Evolutionary conservation across 805 yeast species (phyloP), one percentile per base, ranked within the genome.

Genomic region (Saturnispora dispora): DNA sequence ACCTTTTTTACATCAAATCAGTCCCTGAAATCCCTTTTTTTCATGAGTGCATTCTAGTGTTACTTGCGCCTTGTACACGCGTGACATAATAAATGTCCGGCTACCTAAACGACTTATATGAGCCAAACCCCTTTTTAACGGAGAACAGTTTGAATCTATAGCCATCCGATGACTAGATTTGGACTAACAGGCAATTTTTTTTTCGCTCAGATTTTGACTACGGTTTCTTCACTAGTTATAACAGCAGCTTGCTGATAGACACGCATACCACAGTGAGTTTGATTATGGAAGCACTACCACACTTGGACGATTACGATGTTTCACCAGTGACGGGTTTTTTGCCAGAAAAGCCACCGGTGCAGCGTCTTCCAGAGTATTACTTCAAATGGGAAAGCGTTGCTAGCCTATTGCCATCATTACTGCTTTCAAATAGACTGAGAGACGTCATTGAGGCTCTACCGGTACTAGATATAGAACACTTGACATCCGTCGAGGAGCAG

Each of bases 351-450:
- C 65, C 76, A 25, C 96, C 97, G 0, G 68, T 85, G 11, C 70
- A 68, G 22, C 63, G 70, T 37, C 73, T 90, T 36, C 80, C 88
- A 1, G 76, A 77, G 45, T 69, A 67, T 3, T 87, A 84, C 62
- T 67, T 71, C 45, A 83, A 85, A 4, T 90, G 98, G 98, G 97
- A 90, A 62, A 60, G 63, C 15, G 61, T 87, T 20, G 89, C 75
- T 6, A 67, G 66, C 17, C 79, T 79, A 46, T 72, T 91, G 40
- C 95, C 96, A 4, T 79, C 91, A 1, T 69, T 90, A 51, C 73
- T 89, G 30, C 71, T 86, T 55, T 78, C 93, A 3, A 77, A 77
- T 54, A 69, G 79, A 51, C 67, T 89, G 23, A 71, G 96, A 52
- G 42, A 55, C 2, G 66, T 77, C n/a, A 78, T 89, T n/a, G 89